Conservation (phyloP, 495 filamentous ascomycete genomes). For the Parathielavia appendiculata region DNA sequence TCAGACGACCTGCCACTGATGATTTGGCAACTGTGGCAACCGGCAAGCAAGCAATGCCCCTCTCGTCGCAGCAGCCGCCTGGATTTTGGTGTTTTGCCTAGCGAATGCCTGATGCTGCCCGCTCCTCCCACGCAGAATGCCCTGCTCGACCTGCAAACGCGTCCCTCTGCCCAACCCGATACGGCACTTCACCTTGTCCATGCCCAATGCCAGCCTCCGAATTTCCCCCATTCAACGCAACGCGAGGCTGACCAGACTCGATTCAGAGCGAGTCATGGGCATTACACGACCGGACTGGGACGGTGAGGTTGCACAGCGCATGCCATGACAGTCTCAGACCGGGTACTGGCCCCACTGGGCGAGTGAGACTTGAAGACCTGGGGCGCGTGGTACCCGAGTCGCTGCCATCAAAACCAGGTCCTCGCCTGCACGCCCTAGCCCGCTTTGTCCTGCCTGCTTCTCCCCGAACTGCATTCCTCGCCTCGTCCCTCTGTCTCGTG, state of each 20-base stretch:
- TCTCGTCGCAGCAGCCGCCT: background rate
- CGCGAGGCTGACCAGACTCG: conserved; percentile 26
- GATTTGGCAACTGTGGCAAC: conserved; percentile 36
- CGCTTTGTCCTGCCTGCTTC: conserved; percentile 19
- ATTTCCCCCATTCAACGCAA: conserved; percentile 22
- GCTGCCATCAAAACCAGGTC: conserved; percentile 21
- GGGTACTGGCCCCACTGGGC: conserved; percentile 1
- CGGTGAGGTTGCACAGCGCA: conserved; percentile 14
- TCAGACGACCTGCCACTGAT: conserved; percentile 18
- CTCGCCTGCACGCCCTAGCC: conserved; percentile 26
- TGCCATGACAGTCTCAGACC: background rate
- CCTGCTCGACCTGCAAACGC: conserved; percentile 5
- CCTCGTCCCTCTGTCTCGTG: conserved; percentile 20
- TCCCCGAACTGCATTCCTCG: conserved; percentile 17
- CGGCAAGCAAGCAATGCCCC: conserved; percentile 9
- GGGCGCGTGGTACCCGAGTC: background rate
- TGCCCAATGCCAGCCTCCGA: conserved; percentile 31
- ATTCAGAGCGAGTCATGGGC: conserved; percentile 29
- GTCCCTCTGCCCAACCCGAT: conserved; percentile 21
- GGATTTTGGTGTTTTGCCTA: background rate
- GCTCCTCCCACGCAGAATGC: background rate
- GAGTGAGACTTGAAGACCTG: background rate
- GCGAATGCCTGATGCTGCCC: background rate
- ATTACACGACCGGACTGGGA: conserved; percentile 1
- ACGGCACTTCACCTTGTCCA: conserved; percentile 26